Evolutionary conservation across 176 grass and related monocot genomes (phyloP).

Genomic region (Triticum urartu): DNA sequence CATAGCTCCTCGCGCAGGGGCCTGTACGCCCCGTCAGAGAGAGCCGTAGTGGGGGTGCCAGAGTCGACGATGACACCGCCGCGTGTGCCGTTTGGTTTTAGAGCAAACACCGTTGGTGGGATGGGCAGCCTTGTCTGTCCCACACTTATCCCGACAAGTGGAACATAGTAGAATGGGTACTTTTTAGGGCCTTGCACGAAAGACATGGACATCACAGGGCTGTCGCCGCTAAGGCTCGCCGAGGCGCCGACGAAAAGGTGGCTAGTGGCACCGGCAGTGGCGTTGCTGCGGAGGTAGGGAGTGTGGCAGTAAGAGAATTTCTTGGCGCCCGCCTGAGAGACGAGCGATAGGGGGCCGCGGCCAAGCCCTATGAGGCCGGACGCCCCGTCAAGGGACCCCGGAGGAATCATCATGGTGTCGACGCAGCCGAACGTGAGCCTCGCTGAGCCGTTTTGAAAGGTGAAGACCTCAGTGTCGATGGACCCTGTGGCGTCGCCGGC

Average conservation of each 20-base stretch:
- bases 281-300: background rate
- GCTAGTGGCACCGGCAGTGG: background rate
- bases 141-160: too few species aligned
- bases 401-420: background rate
- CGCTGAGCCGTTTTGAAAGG: background rate
- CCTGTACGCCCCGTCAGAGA: background rate
- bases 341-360: slow-evolving; percentile 4
- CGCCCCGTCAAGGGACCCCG: background rate
- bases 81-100: background rate
- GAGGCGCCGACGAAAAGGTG: too few species aligned
- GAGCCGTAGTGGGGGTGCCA: background rate
- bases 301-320: slow-evolving; percentile 41
- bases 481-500: background rate
- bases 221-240: too few species aligned
- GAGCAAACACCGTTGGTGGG: background rate
- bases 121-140: background rate
- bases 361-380: slow-evolving; percentile 34
- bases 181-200: too few species aligned
- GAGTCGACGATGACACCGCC: slow-evolving; percentile 23
- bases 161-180: too few species aligned
- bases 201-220: too few species aligned
- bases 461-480: slow-evolving; percentile 8
- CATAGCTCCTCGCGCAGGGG: background rate
- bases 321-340: background rate
- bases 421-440: background rate